Conservation (phyloP, 768 basidiomycete species). For the Lepiota venenata region DNA sequence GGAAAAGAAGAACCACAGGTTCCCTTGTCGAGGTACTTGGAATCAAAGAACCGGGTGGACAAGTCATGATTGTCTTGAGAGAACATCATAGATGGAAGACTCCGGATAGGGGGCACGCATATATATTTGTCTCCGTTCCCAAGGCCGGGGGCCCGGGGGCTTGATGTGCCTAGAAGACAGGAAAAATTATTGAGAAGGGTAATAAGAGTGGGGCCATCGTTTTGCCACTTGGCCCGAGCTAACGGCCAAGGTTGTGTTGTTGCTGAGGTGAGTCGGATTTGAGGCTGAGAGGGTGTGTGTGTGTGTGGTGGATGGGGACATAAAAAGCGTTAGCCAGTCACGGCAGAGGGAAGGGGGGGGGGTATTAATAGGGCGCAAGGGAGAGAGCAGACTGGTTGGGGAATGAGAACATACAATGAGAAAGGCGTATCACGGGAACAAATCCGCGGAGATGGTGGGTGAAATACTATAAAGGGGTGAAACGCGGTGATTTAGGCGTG, state of each 20-base stretch:
- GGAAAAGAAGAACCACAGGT: no score
- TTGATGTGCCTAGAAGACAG: background rate
- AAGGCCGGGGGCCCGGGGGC: conserved; percentile 1
- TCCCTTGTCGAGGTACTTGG: conserved; percentile 1
- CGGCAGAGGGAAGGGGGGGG: background rate
- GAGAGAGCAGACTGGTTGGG: background rate
- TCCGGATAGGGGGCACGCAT: background rate
- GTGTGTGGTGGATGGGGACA: background rate
- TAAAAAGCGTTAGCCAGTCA: background rate
- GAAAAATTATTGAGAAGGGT: background rate
- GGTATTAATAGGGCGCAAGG: conserved; percentile 7
- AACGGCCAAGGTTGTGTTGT: background rate
- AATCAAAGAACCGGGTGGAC: background rate
- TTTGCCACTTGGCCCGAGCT: background rate
- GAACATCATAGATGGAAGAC: background rate
- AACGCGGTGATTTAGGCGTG: conserved; percentile 12
- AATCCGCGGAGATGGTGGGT: conserved; percentile 4
- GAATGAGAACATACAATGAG: background rate
- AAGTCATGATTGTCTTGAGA: background rate
- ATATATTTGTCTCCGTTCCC: background rate
- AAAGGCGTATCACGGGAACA: background rate
- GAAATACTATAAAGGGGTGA: background rate
- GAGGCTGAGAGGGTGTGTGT: background rate
- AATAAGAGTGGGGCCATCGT: background rate
- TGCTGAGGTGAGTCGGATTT: background rate